A percentile compares a stretch with the other conserved stretches of the same genome.
Conservation (phyloP, 1,284 basidiomycete species). For the Tylopilus orsonianus region DNA sequence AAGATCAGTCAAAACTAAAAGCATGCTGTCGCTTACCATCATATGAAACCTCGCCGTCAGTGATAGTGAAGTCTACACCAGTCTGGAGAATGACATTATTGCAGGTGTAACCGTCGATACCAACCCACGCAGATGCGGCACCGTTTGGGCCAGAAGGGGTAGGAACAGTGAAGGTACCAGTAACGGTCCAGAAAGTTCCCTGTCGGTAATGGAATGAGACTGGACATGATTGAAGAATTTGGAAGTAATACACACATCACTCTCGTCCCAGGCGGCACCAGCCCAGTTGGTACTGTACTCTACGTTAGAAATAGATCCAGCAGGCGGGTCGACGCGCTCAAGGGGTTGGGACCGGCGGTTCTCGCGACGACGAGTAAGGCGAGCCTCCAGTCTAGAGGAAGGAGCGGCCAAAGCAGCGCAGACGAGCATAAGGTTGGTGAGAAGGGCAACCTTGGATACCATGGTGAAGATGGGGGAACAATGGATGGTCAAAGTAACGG, state of each 20-base stretch:
- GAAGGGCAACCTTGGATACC: slow-evolving; percentile 18
- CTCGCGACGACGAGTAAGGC: slow-evolving; percentile 13
- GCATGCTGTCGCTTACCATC: slow-evolving; percentile 1
- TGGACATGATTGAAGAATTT: neutral
- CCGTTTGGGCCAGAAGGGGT: slow-evolving; percentile 1
- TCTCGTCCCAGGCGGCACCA: slow-evolving; percentile 1
- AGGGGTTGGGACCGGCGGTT: no score
- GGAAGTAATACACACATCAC: slow-evolving; percentile 5
- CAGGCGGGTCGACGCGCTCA: no score
- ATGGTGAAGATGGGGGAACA: slow-evolving; percentile 9
- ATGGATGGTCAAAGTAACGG: neutral
- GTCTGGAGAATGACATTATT: neutral
- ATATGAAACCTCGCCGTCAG: neutral
- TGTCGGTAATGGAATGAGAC: slow-evolving; percentile 7
- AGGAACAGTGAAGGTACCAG: slow-evolving; percentile 13
- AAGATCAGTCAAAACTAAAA: neutral
- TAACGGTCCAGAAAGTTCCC: slow-evolving; percentile 8
- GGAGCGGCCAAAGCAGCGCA: slow-evolving; percentile 15
- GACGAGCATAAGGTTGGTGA: slow-evolving; percentile 21
- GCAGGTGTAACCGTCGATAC: slow-evolving; percentile 15
- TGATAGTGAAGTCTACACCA: slow-evolving; percentile 5
- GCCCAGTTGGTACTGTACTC: slow-evolving; percentile 6
- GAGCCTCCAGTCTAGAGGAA: slow-evolving; percentile 14
- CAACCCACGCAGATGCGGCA: slow-evolving; percentile 9
- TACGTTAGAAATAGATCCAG: neutral